Base-by-base conservation (phyloP, 176 grass and related monocot species). In the Thinopyrum elongatum region DNA sequence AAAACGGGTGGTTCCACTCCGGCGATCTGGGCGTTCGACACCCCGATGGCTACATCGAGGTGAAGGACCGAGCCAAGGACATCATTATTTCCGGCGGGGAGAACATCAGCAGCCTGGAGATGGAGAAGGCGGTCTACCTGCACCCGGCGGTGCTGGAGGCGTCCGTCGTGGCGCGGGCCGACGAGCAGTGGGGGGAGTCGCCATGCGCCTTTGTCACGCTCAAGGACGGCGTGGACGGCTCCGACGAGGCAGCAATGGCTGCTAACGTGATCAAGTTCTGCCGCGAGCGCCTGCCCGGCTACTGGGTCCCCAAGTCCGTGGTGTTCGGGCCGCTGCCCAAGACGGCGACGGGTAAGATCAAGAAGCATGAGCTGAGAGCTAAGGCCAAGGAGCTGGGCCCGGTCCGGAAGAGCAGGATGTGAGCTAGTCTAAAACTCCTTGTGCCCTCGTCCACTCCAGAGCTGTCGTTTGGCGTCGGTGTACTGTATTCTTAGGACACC, bases 51-150 rank as follows among this genome's bases (percentile, higher is more conserved):
- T 98, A 98, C 34, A 82, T 98, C 66, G 96, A 98, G 79, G 96
- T 95, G 83, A 94, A 94, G 90, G 96, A 98, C 86, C 90, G 96
- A 17, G 93, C 96, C 29, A 98, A 98, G 83, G 96, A 98, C 82
- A 95, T 98, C 84, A 98, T 94, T 77, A 98, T 95, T 74, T 95
- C 96, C n/a, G 96, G 96, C 30, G 96, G 96, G 22, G 96, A 98
- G 86, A 98, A 98, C 84, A 98, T 98, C 44, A 94, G 90, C 85
- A 98, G 96, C 89, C 74, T 98, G 82, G 96, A 95, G 88, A 92
- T 98, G 78, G 96, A 98, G 88, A 94, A 93, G 67, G 88, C 78
- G 22, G 65, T 98, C 39, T 98, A 98, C 78, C 61, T 84, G 82
- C 96, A 98, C 65, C 92, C 96, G 30, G 91, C 92, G 2, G 88